Percentiles rank a stretch among this genome's conserved stretches.
phyloP scores from a whole-genome alignment of 768 basidiomycete genomes.

The Trametes gibbosa region DNA sequence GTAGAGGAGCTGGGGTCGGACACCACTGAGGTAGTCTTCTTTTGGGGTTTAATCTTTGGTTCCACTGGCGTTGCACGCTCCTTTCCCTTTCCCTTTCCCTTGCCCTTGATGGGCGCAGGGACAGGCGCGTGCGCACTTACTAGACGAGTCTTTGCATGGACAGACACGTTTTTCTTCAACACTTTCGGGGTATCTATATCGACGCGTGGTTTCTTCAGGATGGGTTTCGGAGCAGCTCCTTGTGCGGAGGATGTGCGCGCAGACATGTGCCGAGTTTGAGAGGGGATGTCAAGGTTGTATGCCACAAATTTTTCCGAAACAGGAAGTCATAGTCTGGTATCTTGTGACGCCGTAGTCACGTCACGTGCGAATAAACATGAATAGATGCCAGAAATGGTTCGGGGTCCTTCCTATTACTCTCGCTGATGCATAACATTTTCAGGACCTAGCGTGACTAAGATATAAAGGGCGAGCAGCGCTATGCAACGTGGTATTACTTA shows the following conservation, averaged over 20 bases:
- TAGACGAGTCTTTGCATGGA: background rate
- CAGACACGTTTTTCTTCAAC: background rate
- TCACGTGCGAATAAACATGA: no score
- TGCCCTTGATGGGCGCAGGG: background rate
- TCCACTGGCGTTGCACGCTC: slow-evolving; percentile 24
- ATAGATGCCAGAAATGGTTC: no score
- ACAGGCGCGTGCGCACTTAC: background rate
- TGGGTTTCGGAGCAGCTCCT: slow-evolving; percentile 18
- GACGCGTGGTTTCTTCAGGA: slow-evolving; percentile 12
- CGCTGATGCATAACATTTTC: no score
- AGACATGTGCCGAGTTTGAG: slow-evolving; percentile 7
- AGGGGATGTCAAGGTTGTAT: background rate
- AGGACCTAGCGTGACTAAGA: no score
- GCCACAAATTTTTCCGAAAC: slow-evolving; percentile 19
- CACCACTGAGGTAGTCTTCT: background rate
- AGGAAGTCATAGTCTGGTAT: background rate
- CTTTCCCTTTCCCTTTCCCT: slow-evolving; percentile 33
- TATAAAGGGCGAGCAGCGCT: no score
- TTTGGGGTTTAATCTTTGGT: slow-evolving; percentile 6
- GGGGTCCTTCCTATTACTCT: no score
- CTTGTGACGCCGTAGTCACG: background rate
- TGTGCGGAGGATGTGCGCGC: slow-evolving; percentile 5
- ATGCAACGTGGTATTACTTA: no score
- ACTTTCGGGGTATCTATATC: background rate
- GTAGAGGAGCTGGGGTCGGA: slow-evolving; percentile 15